These are phyloP conservation scores for Coemansia interrupta DNA, from an alignment of 192 early-diverging fungal genomes.

Conservation along the genomic window DNA sequence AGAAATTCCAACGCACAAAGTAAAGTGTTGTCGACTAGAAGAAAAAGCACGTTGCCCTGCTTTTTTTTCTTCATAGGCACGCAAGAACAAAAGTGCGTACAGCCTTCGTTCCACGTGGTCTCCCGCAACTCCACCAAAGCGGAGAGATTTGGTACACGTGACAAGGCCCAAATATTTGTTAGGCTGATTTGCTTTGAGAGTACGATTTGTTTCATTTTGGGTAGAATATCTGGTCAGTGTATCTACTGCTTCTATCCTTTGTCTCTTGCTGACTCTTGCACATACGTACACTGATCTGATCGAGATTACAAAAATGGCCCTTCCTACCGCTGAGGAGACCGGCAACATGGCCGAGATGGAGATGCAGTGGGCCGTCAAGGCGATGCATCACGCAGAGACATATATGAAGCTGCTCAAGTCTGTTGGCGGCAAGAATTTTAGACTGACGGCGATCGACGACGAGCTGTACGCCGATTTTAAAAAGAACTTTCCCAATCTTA, in stretches of 20 bases:
- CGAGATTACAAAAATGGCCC: conserved; percentile 50
- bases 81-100: no score
- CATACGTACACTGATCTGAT: neutral
- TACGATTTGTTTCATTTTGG: neutral
- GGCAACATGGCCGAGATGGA: conserved; percentile 79
- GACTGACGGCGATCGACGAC: conserved; percentile 79
- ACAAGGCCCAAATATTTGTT: conserved; percentile 4
- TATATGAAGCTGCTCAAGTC: conserved; percentile 78
- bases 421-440: conserved; percentile 70
- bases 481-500: conserved; percentile 72
- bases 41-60: no score
- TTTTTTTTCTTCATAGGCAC: no score
- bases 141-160: conserved; percentile 3
- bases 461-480: conserved; percentile 79
- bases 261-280: neutral
- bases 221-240: no score
- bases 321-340: conserved; percentile 70
- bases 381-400: conserved; percentile 92
- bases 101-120: neutral
- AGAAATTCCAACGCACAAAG: no score
- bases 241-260: neutral
- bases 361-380: conserved; percentile 95
- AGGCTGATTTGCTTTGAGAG: no score
- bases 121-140: neutral
- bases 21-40: no score